Percentiles rank a stretch among this genome's conserved stretches.
These are phyloP conservation scores for Neospermospora avenae DNA, from an alignment of 2,329 filamentous ascomycete genomes.

Conservation along the genomic window DNA sequence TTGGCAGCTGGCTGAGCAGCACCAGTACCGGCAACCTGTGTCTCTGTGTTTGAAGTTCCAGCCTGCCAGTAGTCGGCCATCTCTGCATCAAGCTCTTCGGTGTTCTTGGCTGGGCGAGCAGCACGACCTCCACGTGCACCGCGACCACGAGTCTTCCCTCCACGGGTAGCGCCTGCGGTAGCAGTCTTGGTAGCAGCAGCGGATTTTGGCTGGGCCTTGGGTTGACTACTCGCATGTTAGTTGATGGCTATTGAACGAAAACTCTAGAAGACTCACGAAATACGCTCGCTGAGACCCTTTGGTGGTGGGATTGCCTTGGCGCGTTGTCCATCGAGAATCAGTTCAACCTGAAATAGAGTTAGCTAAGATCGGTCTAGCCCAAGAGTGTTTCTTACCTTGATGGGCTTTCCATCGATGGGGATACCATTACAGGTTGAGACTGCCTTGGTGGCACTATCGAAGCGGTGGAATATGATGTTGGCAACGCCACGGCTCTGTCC, in stretches of 20 bases:
- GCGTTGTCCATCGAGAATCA: constrained; percentile 76
- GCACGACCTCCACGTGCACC: constrained; percentile 51
- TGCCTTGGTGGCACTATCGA: constrained; percentile 80
- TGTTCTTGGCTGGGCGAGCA: constrained; percentile 69
- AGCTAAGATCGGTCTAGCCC: constrained; percentile 36
- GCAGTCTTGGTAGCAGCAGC: constrained; percentile 75
- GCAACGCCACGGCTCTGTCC: constrained; percentile 90
- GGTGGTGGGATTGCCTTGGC: constrained; percentile 65
- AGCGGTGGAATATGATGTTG: constrained; percentile 79
- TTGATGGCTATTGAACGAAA: background rate
- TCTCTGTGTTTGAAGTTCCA: constrained; percentile 45
- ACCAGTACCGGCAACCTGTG: constrained; percentile 38
- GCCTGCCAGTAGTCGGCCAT: constrained; percentile 90
- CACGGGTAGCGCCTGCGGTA: constrained; percentile 45
- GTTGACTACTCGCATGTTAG: constrained; percentile 44
- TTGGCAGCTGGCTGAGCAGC: constrained; percentile 32
- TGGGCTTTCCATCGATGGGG: constrained; percentile 82
- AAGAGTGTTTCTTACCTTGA: constrained; percentile 85
- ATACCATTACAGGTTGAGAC: constrained; percentile 82
- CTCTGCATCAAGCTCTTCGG: constrained; percentile 92
- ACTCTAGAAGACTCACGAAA: constrained; percentile 55
- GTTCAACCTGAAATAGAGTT: constrained; percentile 65
- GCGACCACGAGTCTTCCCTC: constrained; percentile 38
- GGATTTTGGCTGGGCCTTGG: constrained; percentile 77
- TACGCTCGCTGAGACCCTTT: constrained; percentile 79